These are phyloP conservation scores for Stephania japonica DNA, from an alignment of 164 flowering plant genomes.

Conservation along the genomic window DNA sequence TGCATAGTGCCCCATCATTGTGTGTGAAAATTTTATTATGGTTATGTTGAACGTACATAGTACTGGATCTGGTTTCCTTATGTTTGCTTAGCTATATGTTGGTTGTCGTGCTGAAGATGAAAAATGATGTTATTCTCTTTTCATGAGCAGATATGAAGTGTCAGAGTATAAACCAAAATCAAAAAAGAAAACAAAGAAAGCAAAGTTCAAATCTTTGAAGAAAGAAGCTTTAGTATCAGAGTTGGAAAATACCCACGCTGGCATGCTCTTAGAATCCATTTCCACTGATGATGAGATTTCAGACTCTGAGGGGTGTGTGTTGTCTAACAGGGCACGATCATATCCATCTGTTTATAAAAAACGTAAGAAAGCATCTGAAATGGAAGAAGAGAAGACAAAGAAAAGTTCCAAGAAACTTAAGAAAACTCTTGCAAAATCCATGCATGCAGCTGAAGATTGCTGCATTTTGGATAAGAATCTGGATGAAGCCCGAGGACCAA, in stretches of 20 bases:
- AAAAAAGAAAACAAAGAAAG: conserved; percentile 82
- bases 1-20: neutral
- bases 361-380: conserved; percentile 42
- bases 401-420: conserved; percentile 63
- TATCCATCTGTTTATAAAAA: conserved; percentile 41
- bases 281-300: conserved; percentile 41
- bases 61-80: neutral
- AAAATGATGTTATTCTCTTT: neutral
- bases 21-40: neutral
- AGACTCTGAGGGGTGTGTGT: conserved; percentile 22
- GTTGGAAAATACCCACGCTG: conserved; percentile 34
- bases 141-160: conserved; percentile 44
- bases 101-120: neutral
- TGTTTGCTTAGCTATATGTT: neutral
- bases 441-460: conserved; percentile 19
- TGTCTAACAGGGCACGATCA: conserved; percentile 28
- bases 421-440: conserved; percentile 30
- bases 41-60: neutral
- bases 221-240: conserved; percentile 70
- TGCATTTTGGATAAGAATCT: conserved; percentile 26
- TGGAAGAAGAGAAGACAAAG: conserved; percentile 43
- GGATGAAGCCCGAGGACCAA: conserved; percentile 34
- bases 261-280: conserved; percentile 36
- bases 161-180: conserved; percentile 48
- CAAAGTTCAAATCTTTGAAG: conserved; percentile 92